Base-by-base conservation (phyloP, 2,329 filamentous ascomycete species). In the Claviceps africana region DNA sequence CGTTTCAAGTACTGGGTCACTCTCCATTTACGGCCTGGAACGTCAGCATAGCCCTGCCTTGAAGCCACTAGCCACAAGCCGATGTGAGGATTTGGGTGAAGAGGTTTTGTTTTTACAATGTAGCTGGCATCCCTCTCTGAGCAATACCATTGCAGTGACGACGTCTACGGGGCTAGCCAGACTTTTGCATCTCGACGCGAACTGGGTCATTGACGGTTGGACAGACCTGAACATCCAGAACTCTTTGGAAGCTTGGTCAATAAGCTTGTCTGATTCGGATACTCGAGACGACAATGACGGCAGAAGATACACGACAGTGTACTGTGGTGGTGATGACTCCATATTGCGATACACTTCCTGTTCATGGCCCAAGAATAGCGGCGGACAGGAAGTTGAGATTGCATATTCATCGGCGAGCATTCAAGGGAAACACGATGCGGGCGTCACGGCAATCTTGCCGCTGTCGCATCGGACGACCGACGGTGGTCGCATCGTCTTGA, bases 401-500 rank as follows among this genome's bases (percentile, higher is more conserved):
- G 6, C 11, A 9, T 49, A 61, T 53, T 54, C 62, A 7, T 55
- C 62, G 1, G 54, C 66, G 8, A 56, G 55, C 15, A 59, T 70
- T 30, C 82, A 74, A 55, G 63, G 65, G n/a, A 56, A 59, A 30
- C 88, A 95, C 61, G 73, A 74, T n/a, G 88, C 89, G 1, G 91
- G 93, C 11, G 86, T 97, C 1, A 95, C 90, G 0, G 81, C 88
- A 2, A 93, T 97, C 51, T 67, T 96, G 2, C 87, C 89, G 0
- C 69, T 95, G 2, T 62, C 74, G 1, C 21, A 70, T 2, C 60
- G 65, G 1, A 58, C 63, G 0, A 58, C 64, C 9, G 70, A 75
- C 9, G 70, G 70, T 3, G 72, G 73, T 1, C 72, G 74, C 4
- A 62, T 93, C 4, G 66, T 95, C 2, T 61, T 95, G 2, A 96